Conservation (phyloP, 495 filamentous ascomycete species). For the Annulohypoxylon stygium region DNA sequence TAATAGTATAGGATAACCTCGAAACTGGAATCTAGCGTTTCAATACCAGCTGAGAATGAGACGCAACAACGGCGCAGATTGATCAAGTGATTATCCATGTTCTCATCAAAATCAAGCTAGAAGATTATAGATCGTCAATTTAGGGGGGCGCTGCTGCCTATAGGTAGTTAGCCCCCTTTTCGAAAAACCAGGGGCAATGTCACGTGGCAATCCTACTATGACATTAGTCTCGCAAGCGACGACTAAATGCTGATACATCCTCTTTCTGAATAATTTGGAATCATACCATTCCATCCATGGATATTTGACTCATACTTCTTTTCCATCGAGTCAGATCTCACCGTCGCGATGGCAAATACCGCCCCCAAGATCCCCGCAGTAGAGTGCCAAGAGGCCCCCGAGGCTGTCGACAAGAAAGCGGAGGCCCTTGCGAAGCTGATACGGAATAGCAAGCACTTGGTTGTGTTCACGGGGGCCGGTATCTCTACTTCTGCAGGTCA, state of each 20-base stretch:
- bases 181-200: constrained; percentile 4
- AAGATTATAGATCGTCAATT: background rate
- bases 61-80: too few relatives aligned
- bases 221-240: background rate
- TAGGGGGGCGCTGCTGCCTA: background rate
- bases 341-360: constrained; percentile 51
- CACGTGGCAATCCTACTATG: constrained; percentile 19
- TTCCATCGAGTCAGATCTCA: background rate
- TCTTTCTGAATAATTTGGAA: too few relatives aligned
- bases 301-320: background rate
- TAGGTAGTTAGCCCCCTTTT: constrained; percentile 13
- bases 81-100: background rate
- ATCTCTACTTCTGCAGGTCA: constrained; percentile 61
- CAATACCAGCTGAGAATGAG: too few relatives aligned
- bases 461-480: constrained; percentile 62
- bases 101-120: background rate
- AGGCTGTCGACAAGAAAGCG: constrained; percentile 54
- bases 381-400: constrained; percentile 54
- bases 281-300: too few relatives aligned
- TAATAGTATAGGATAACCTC: too few relatives aligned
- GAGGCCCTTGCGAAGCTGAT: constrained; percentile 54
- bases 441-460: constrained; percentile 59
- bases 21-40: too few relatives aligned
- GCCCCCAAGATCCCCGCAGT: constrained; percentile 54
- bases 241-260: background rate